Conservation (phyloP, 352 stramenopile genomes). For the Phytophthora pisi region DNA sequence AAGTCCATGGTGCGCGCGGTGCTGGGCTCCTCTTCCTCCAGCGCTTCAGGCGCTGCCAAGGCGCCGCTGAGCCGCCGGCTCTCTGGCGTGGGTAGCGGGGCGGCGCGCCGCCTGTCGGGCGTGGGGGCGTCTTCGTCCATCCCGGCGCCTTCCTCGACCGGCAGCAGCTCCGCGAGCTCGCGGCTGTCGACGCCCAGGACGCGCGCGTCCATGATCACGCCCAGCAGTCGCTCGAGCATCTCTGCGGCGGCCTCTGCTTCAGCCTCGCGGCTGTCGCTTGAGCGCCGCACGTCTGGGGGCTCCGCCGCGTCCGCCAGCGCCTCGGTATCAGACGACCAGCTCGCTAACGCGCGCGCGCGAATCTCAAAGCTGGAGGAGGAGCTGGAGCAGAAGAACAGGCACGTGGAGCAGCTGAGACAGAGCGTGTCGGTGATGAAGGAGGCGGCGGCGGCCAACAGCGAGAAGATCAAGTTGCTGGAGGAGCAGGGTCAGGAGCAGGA, state of each 20-base stretch:
- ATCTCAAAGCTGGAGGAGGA: constrained; percentile 73
- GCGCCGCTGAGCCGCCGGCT: constrained; percentile 42
- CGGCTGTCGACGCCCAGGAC: constrained; percentile 18
- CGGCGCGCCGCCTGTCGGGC: constrained; percentile 11
- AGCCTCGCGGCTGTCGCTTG: constrained; percentile 38
- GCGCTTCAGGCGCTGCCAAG: constrained; percentile 31
- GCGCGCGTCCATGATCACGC: constrained; percentile 30
- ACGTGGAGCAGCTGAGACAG: constrained; percentile 74
- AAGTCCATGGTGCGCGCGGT: constrained; percentile 39
- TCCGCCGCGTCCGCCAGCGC: constrained; percentile 2
- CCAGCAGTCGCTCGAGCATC: constrained; percentile 14
- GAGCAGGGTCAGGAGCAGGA: constrained; percentile 28
- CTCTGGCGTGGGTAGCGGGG: constrained; percentile 29
- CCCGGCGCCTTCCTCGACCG: background rate
- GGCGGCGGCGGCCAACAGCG: constrained; percentile 25
- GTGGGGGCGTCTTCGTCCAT: constrained; percentile 14
- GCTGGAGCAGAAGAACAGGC: constrained; percentile 70
- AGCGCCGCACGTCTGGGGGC: constrained; percentile 24
- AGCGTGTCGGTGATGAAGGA: constrained; percentile 62
- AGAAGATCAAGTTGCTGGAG: constrained; percentile 39
- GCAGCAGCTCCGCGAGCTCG: constrained; percentile 13
- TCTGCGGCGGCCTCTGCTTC: constrained; percentile 3
- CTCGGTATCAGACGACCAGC: constrained; percentile 43
- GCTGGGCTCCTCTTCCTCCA: constrained; percentile 20
- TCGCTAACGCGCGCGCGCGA: constrained; percentile 50